phyloP scores from a whole-genome alignment of 1,284 basidiomycete species.

The Porogramme epimiltina region DNA sequence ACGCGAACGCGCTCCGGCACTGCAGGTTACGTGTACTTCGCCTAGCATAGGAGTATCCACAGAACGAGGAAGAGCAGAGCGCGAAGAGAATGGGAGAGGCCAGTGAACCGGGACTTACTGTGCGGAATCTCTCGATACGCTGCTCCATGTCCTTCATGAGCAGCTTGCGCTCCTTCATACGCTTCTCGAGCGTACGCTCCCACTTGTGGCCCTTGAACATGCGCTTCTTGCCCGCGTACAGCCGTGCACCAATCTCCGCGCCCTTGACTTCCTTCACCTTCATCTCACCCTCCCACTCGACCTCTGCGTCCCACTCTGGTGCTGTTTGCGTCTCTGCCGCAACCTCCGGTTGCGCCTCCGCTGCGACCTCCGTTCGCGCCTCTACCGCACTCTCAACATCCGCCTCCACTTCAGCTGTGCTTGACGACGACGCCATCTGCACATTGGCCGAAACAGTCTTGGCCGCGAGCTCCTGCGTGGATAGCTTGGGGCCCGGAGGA shows the following conservation, averaged over 20 bases:
- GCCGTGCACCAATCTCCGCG: constrained; percentile 55
- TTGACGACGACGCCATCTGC: background rate
- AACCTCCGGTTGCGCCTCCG: constrained; percentile 1
- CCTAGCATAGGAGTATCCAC: too few relatives aligned
- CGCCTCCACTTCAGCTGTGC: too few relatives aligned
- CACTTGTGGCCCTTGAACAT: constrained; percentile 90
- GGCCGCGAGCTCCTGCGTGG: constrained; percentile 15
- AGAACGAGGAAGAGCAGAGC: too few relatives aligned
- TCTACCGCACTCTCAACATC: background rate
- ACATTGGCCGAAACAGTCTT: constrained; percentile 4
- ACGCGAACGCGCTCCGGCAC: too few relatives aligned
- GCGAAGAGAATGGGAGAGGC: too few relatives aligned
- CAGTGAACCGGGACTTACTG: constrained; percentile 41
- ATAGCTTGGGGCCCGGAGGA: constrained; percentile 65
- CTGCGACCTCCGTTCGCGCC: background rate
- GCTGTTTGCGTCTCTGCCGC: constrained; percentile 12
- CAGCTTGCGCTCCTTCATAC: constrained; percentile 46
- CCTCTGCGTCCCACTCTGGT: constrained; percentile 36
- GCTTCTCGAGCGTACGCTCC: constrained; percentile 58
- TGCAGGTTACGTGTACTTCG: too few relatives aligned
- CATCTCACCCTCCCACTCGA: constrained; percentile 62
- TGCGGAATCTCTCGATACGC: constrained; percentile 64
- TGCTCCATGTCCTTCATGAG: constrained; percentile 68
- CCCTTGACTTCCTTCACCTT: constrained; percentile 50
- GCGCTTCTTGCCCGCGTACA: constrained; percentile 72